Evolutionary conservation across 306 rosid species (phyloP).

Genomic region (Phaseolus lunatus): DNA sequence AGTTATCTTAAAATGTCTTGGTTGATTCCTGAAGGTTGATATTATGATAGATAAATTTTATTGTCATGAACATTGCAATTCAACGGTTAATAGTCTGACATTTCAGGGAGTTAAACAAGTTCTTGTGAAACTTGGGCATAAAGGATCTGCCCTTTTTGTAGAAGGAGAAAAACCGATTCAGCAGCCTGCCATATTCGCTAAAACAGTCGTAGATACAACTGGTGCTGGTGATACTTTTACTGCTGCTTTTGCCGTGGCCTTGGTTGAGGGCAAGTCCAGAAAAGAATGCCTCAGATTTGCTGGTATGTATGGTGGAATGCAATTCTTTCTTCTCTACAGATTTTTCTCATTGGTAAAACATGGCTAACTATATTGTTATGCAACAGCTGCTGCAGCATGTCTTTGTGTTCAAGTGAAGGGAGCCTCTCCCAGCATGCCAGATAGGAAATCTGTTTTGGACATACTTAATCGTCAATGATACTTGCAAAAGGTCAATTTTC

Average conservation of each 20-base stretch:
- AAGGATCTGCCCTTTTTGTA: constrained; percentile 82
- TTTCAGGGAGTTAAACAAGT: constrained; percentile 88
- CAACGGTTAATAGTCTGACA: constrained; percentile 26
- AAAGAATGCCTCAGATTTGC: constrained; percentile 82
- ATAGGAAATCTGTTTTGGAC: constrained; percentile 72
- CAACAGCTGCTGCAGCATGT: constrained; percentile 94
- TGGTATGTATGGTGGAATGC: constrained; percentile 49
- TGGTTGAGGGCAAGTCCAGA: constrained; percentile 81
- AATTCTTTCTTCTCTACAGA: constrained; percentile 22
- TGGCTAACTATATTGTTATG: constrained; percentile 20
- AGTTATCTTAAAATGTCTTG: constrained; percentile 8
- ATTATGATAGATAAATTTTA: constrained; percentile 26
- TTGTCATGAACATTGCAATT: not conserved
- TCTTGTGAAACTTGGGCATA: constrained; percentile 85
- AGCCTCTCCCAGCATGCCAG: constrained; percentile 97
- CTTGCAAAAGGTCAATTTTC: constrained; percentile 46
- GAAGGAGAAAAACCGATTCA: constrained; percentile 84
- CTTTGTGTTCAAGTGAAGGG: constrained; percentile 97
- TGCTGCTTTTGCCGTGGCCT: constrained; percentile 90
- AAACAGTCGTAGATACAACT: constrained; percentile 78
- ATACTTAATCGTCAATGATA: constrained; percentile 65
- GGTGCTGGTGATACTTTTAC: constrained; percentile 98
- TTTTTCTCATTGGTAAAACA: constrained; percentile 4
- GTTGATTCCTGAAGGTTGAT: constrained; percentile 38
- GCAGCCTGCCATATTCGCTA: constrained; percentile 70